Evolutionary conservation across 2,329 filamentous ascomycete genomes (phyloP).

Genomic region (Trichoderma atrobrunneum): DNA sequence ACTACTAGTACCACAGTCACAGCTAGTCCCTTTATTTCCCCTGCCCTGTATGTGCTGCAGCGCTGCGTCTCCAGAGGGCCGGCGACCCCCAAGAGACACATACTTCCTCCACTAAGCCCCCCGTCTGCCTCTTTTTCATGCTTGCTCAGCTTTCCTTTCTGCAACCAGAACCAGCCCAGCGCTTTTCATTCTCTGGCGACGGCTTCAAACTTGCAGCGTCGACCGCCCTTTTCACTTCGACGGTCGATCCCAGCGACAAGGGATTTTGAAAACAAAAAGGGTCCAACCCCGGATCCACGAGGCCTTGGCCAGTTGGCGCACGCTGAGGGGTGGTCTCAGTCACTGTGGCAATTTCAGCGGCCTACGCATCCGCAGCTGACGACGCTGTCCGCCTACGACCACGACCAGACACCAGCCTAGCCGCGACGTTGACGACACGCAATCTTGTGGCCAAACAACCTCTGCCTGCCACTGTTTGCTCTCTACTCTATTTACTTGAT

Average conservation of each 20-base stretch:
- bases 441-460: constrained; percentile 1
- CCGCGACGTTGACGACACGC: constrained; percentile 18
- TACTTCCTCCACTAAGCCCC: constrained; percentile 16
- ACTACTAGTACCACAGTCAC: not conserved
- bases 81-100: constrained; percentile 12
- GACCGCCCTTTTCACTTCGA: not conserved
- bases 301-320: not conserved
- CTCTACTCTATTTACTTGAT: not conserved
- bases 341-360: constrained; percentile 24
- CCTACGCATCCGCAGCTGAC: constrained; percentile 31
- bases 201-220: constrained; percentile 9
- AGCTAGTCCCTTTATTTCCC: constrained; percentile 30
- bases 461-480: not conserved
- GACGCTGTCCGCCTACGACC: constrained; percentile 27
- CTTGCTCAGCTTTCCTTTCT: not conserved
- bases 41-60: constrained; percentile 17
- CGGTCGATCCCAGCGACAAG: not conserved
- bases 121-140: constrained; percentile 7
- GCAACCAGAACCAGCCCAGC: not conserved
- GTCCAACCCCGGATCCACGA: not conserved
- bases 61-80: not conserved
- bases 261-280: not conserved
- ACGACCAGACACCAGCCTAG: constrained; percentile 14
- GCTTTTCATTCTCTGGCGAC: not conserved
- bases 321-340: constrained; percentile 20